These are phyloP conservation scores for Coemansia sp. DNA, from an alignment of 192 early-diverging fungal genomes.

Conservation along the genomic window DNA sequence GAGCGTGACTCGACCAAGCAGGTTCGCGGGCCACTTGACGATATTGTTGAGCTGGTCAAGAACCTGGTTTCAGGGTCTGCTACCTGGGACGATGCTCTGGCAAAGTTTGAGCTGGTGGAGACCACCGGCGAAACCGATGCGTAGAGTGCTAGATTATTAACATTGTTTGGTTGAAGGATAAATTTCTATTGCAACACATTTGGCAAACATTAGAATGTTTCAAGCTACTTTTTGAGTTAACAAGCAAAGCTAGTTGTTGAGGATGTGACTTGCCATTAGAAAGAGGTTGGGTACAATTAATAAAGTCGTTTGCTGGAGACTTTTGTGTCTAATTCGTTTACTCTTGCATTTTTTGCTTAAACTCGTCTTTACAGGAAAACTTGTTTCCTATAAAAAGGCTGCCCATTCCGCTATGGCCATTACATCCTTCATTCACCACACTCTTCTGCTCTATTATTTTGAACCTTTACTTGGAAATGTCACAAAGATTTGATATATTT, in stretches of 20 bases:
- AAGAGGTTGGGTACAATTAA: too few relatives aligned
- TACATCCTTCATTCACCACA: too few relatives aligned
- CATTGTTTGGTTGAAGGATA: background rate
- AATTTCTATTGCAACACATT: background rate
- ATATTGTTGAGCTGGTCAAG: slow-evolving; percentile 72
- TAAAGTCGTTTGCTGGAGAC: too few relatives aligned
- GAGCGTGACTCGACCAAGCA: slow-evolving; percentile 96
- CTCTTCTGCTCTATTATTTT: background rate
- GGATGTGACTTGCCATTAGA: too few relatives aligned
- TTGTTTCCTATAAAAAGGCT: background rate
- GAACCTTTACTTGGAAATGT: background rate
- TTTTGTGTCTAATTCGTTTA: too few relatives aligned
- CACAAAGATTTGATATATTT: background rate
- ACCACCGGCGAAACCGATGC: slow-evolving; percentile 14
- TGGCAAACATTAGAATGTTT: background rate
- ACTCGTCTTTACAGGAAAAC: too few relatives aligned
- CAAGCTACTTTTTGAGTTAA: background rate
- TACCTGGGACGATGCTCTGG: slow-evolving; percentile 71
- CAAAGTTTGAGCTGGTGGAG: slow-evolving; percentile 68
- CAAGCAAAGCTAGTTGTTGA: too few relatives aligned
- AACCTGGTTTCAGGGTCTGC: slow-evolving; percentile 68
- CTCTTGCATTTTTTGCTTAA: too few relatives aligned
- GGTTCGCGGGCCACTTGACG: slow-evolving; percentile 76
- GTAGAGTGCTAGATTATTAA: background rate
- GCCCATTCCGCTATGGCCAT: too few relatives aligned